phyloP scores from a whole-genome alignment of 176 grass and related monocot species.

The Pontederia crassipes region DNA sequence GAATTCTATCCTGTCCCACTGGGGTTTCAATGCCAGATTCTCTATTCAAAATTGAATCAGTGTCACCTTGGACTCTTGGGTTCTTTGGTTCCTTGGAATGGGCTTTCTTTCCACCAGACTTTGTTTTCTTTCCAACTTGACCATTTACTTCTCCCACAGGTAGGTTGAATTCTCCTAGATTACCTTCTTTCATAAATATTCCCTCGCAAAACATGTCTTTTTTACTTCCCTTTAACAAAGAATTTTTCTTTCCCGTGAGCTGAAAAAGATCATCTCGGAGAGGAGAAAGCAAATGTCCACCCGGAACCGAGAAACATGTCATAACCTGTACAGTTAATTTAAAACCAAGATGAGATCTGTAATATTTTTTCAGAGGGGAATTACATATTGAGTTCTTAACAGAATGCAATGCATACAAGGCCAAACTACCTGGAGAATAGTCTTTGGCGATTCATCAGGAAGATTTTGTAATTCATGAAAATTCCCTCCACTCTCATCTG shows the following conservation, averaged over 20 bases:
- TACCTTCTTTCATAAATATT: conserved; percentile 23
- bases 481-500: conserved; percentile 37
- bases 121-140: conserved; percentile 41
- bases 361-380: background rate
- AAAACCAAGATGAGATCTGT: conserved; percentile 13
- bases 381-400: background rate
- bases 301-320: conserved; percentile 68
- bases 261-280: conserved; percentile 40
- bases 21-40: conserved; percentile 39
- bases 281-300: conserved; percentile 60
- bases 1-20: conserved; percentile 37
- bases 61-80: conserved; percentile 37
- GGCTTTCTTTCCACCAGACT: conserved; percentile 43
- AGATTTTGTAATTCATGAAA: conserved; percentile 49
- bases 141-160: conserved; percentile 26
- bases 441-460: conserved; percentile 60
- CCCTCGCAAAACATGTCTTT: conserved; percentile 22
- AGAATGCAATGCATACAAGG: conserved; percentile 7
- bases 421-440: conserved; percentile 76
- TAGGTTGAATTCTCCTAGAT: conserved; percentile 10
- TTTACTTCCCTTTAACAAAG: conserved; percentile 47
- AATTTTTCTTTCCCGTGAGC: conserved; percentile 44
- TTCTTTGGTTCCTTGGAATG: conserved; percentile 28
- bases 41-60: conserved; percentile 27
- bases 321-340: conserved; percentile 56